Percentiles rank a stretch among this genome's conserved stretches.
Evolutionary conservation across 768 basidiomycete species (phyloP).

Genomic region (Hebeloma cylindrosporum): DNA sequence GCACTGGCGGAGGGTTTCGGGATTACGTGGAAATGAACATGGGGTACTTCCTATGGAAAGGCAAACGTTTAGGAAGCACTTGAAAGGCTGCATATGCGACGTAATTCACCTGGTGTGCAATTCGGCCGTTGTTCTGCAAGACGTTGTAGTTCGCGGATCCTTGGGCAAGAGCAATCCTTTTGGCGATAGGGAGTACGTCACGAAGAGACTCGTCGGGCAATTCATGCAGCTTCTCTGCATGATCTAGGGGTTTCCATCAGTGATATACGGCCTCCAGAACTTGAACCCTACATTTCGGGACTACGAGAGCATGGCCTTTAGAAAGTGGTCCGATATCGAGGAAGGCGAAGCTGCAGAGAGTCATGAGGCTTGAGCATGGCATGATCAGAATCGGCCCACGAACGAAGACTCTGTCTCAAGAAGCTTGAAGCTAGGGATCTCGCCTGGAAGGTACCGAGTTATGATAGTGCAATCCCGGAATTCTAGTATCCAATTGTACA

Average conservation of each 20-base stretch:
- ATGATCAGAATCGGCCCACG: slow-evolving; percentile 26
- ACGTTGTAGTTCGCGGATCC: slow-evolving; percentile 84
- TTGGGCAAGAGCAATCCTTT: slow-evolving; percentile 82
- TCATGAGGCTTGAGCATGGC: background rate
- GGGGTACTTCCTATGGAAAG: slow-evolving; percentile 60
- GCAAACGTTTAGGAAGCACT: slow-evolving; percentile 1
- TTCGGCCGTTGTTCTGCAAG: slow-evolving; percentile 61
- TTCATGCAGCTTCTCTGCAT: slow-evolving; percentile 83
- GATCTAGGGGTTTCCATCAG: slow-evolving; percentile 49
- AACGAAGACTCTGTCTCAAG: slow-evolving; percentile 73
- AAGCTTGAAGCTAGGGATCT: slow-evolving; percentile 88
- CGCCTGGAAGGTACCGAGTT: slow-evolving; percentile 46
- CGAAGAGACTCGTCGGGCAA: slow-evolving; percentile 82
- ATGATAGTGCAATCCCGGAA: background rate
- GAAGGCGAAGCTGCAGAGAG: slow-evolving; percentile 69
- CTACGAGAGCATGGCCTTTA: slow-evolving; percentile 88
- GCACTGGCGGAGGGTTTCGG: slow-evolving; percentile 83
- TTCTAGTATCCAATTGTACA: slow-evolving; percentile 11
- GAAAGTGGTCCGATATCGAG: slow-evolving; percentile 90
- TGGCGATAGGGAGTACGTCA: slow-evolving; percentile 78
- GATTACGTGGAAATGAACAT: slow-evolving; percentile 94
- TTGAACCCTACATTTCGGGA: slow-evolving; percentile 80
- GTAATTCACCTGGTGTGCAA: slow-evolving; percentile 55
- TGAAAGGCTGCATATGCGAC: background rate
- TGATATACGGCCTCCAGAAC: background rate